These are phyloP conservation scores for Kodamaea sagamina DNA, from an alignment of 805 yeast genomes.

Conservation along the genomic window DNA sequence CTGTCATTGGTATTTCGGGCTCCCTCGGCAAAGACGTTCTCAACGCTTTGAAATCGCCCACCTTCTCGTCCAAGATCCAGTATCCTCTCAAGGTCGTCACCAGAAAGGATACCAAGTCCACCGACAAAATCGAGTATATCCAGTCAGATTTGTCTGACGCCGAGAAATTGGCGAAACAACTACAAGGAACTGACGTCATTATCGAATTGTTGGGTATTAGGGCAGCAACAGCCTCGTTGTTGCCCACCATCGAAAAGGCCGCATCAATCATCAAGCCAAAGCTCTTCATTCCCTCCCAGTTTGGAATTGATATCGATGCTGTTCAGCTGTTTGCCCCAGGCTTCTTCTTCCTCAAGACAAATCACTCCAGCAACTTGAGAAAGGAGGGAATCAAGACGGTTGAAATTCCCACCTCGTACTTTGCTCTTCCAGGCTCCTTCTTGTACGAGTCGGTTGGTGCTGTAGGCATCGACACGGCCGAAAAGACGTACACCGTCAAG, in stretches of 20 bases:
- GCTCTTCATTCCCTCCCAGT: conserved; percentile 61
- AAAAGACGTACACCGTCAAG: conserved; percentile 34
- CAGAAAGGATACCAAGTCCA: conserved; percentile 35
- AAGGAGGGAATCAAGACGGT: conserved; percentile 49
- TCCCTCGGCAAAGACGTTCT: conserved; percentile 50
- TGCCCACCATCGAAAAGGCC: conserved; percentile 38
- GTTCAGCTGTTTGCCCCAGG: conserved; percentile 33
- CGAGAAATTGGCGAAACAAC: conserved; percentile 34
- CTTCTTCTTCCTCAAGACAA: conserved; percentile 33
- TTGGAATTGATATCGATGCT: conserved; percentile 48
- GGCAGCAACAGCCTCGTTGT: conserved; percentile 22
- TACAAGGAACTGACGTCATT: conserved; percentile 53
- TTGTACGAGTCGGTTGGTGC: conserved; percentile 35
- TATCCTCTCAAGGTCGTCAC: conserved; percentile 56
- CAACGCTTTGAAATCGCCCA: conserved; percentile 44
- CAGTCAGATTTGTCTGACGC: conserved; percentile 30
- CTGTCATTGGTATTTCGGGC: conserved; percentile 57
- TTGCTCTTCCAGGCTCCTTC: conserved; percentile 37
- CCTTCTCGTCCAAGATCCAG: conserved; percentile 42
- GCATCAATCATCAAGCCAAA: conserved; percentile 47
- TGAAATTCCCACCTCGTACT: conserved; percentile 43
- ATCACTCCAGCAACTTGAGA: conserved; percentile 42
- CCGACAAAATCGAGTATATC: conserved; percentile 43
- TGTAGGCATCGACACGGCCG: conserved; percentile 39
- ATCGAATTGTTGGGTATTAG: conserved; percentile 44